Base-by-base conservation (phyloP, 2,329 filamentous ascomycete species). In the Aspergillus brasiliensis region DNA sequence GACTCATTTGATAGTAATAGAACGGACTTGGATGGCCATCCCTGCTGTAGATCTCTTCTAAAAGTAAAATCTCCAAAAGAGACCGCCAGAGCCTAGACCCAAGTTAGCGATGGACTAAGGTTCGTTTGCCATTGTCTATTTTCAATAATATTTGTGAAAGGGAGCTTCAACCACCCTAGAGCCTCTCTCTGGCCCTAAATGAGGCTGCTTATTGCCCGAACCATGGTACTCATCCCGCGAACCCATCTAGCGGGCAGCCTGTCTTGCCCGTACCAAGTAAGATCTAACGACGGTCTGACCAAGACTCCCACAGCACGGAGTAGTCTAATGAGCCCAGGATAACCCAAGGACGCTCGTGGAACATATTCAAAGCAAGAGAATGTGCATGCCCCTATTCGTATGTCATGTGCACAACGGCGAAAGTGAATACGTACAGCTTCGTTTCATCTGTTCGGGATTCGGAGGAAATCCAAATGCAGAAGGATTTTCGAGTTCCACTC, bases 191-290 rank as follows among this genome's bases (percentile, higher is more conserved):
- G 40, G 40, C 40, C 40, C 40, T 28, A 28, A 34, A 49, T 11
- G 15, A 49, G 46, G 46, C 23, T 19, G 17, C 46, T 31, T 28
- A 28, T 49, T 49, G 46, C 25, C 46, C 46, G 46, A 49, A 28
- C 46, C 46, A 49, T 49, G 46, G 46, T 49, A 49, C 46, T 27
- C 28, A 27, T 13, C 46, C 46, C 25, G 46, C 46, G 46, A 49
- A 49, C 46, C 46, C 25, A 28, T 28, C 25, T 7, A 15, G 25
- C 25, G 46, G 25, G n/a, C 31, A 7, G n/a, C 10, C 23, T 49
- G 17, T 27, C 46, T 17, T 28, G 46, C 28, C 8, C n/a, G n/a
- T 49, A 49, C 13, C 25, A 7, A 11, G 46, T 49, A 49, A 49
- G 27, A 5, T 31, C 25, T 49, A 31, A 49, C 46, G 46, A 49